Conservation (phyloP, 208 protist genomes). For the Leishmania amazonensis region DNA sequence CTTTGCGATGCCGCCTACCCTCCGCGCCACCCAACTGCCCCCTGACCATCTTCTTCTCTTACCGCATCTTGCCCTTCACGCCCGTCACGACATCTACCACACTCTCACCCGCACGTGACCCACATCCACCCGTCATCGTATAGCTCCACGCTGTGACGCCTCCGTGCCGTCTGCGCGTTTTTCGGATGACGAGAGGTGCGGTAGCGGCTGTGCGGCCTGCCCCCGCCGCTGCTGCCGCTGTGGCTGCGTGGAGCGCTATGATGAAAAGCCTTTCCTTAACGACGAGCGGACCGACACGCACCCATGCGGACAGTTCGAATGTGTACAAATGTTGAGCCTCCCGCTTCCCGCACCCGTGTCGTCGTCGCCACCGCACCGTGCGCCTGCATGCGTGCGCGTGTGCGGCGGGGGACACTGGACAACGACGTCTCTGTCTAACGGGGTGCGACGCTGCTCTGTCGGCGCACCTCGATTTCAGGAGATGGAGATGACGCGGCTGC, state of each 20-base stretch:
- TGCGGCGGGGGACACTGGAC: not conserved
- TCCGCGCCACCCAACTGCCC: too few species aligned
- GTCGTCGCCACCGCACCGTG: not conserved
- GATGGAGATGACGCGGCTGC: constrained; percentile 1
- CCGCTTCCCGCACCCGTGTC: not conserved
- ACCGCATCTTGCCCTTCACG: too few species aligned
- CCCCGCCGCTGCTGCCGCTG: not conserved
- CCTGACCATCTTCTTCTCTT: too few species aligned
- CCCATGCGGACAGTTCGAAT: constrained; percentile 12
- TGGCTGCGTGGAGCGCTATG: constrained; percentile 2
- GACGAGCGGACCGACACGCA: constrained; percentile 12
- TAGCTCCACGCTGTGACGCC: too few species aligned
- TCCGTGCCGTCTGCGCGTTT: not conserved
- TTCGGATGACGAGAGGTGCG: not conserved
- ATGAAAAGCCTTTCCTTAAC: constrained; percentile 3
- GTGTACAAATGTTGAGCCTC: constrained; percentile 17
- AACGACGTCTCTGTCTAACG: constrained; percentile 25
- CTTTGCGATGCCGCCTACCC: too few species aligned
- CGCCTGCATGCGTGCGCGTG: not conserved
- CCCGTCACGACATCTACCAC: too few species aligned
- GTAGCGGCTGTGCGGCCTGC: not conserved
- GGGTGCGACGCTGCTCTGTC: constrained; percentile 15
- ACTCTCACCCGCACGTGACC: too few species aligned
- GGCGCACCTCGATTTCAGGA: constrained; percentile 25
- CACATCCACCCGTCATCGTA: not conserved